Evolutionary conservation across 805 yeast genomes (phyloP).

Genomic region (Barnettozyma californica): DNA sequence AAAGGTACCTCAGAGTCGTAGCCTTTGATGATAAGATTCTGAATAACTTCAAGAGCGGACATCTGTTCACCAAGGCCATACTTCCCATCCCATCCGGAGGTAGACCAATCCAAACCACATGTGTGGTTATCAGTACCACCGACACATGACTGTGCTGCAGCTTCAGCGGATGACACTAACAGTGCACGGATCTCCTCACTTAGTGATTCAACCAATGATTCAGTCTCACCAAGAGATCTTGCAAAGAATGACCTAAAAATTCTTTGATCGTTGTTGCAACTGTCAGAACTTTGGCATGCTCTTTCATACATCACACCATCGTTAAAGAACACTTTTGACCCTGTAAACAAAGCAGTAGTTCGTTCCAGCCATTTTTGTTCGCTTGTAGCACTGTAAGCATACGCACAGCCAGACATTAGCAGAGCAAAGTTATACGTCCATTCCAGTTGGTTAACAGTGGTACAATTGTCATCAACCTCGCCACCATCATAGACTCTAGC

Average conservation of each 20-base stretch:
- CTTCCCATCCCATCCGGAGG: constrained; percentile 51
- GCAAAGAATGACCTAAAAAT: constrained; percentile 68
- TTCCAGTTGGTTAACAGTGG: constrained; percentile 41
- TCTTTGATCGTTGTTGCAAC: constrained; percentile 72
- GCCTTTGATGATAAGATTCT: constrained; percentile 43
- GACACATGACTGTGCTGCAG: constrained; percentile 64
- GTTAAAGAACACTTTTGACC: constrained; percentile 44
- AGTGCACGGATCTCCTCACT: constrained; percentile 38
- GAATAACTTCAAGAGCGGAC: constrained; percentile 63
- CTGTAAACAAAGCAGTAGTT: constrained; percentile 37
- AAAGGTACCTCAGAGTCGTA: constrained; percentile 32
- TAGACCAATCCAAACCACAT: constrained; percentile 67
- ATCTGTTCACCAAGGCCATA: constrained; percentile 81
- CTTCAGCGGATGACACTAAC: constrained; percentile 49
- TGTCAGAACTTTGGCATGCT: constrained; percentile 46
- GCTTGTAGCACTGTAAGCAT: constrained; percentile 56
- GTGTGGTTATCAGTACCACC: constrained; percentile 76
- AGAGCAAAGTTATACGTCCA: constrained; percentile 75
- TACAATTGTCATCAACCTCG: constrained; percentile 41
- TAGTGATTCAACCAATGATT: constrained; percentile 43
- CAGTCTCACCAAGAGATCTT: constrained; percentile 56
- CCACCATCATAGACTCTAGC: constrained; percentile 55
- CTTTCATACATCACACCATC: constrained; percentile 52
- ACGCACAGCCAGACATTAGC: constrained; percentile 63
- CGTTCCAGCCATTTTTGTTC: constrained; percentile 47